Percentiles rank a stretch among this genome's conserved stretches.
phyloP scores from a whole-genome alignment of 805 yeast species.

The Candida coleopterorum region DNA sequence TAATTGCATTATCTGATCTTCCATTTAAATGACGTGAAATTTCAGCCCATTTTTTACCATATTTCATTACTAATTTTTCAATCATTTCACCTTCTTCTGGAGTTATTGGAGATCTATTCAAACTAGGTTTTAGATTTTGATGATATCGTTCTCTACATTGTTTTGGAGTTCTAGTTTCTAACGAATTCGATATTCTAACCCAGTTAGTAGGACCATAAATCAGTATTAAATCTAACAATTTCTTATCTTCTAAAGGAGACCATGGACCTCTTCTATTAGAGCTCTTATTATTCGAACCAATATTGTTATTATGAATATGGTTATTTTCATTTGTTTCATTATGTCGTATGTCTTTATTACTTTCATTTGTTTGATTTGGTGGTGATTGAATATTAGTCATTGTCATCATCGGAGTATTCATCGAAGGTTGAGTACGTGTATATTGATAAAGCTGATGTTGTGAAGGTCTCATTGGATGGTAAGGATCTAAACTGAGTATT shows the following conservation, averaged over 20 bases:
- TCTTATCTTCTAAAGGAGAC: constrained; percentile 81
- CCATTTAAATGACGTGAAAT: constrained; percentile 85
- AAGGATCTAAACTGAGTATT: neutral
- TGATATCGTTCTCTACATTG: constrained; percentile 91
- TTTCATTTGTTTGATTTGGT: neutral
- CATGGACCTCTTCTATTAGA: constrained; percentile 70
- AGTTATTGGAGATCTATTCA: constrained; percentile 78
- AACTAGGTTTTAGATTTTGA: constrained; percentile 81
- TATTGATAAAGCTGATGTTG: constrained; percentile 2
- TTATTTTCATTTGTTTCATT: neutral
- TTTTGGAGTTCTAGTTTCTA: constrained; percentile 79
- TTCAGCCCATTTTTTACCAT: constrained; percentile 93
- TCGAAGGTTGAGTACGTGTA: neutral
- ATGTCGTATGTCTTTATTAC: neutral
- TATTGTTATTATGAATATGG: neutral
- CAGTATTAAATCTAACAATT: constrained; percentile 62
- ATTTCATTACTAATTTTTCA: constrained; percentile 69
- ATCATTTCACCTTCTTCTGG: constrained; percentile 79
- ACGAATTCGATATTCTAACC: constrained; percentile 75
- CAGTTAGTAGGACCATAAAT: constrained; percentile 79
- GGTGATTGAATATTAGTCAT: neutral
- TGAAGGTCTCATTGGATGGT: constrained; percentile 5
- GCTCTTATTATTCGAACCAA: neutral
- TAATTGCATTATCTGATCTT: constrained; percentile 84
- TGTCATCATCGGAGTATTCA: constrained; percentile 5